Evolutionary conservation across 2,329 filamentous ascomycete genomes (phyloP).

Genomic region (Penicillium crustosum): DNA sequence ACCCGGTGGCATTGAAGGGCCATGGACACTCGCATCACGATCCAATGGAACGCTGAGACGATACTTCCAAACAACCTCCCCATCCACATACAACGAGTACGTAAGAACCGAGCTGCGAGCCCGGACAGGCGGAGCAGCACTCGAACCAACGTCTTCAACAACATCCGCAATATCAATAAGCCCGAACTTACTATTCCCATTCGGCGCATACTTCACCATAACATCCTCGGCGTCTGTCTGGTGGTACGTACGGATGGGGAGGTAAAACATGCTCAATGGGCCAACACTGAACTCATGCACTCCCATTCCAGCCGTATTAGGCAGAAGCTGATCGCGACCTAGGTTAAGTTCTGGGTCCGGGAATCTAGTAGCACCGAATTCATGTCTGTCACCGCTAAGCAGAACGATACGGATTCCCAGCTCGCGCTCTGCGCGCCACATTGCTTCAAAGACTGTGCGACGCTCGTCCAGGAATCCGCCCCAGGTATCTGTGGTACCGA

Average conservation of each 20-base stretch:
- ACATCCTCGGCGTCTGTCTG: constrained; percentile 82
- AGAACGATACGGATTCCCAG: constrained; percentile 76
- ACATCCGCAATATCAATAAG: constrained; percentile 73
- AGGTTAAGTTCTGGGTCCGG: constrained; percentile 46
- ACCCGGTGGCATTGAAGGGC: constrained; percentile 31
- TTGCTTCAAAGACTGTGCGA: constrained; percentile 75
- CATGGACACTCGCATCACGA: constrained; percentile 6
- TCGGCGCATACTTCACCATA: constrained; percentile 75
- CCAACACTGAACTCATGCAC: constrained; percentile 89
- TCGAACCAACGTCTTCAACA: constrained; percentile 40
- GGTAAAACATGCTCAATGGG: constrained; percentile 90
- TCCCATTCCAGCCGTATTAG: constrained; percentile 36
- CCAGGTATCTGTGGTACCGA: constrained; percentile 90
- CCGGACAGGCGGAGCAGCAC: constrained; percentile 9
- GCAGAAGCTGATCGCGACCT: constrained; percentile 16
- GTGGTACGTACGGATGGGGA: constrained; percentile 78
- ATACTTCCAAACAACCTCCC: constrained; percentile 70
- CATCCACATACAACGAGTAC: constrained; percentile 81
- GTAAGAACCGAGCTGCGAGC: constrained; percentile 62
- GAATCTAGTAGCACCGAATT: constrained; percentile 86
- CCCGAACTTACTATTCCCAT: constrained; percentile 87
- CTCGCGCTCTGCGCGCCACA: constrained; percentile 78
- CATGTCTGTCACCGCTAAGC: constrained; percentile 90
- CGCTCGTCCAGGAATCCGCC: constrained; percentile 85
- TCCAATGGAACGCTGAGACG: constrained; percentile 39